phyloP scores from a whole-genome alignment of 2,329 filamentous ascomycete genomes.

The Zalaria sp. region DNA sequence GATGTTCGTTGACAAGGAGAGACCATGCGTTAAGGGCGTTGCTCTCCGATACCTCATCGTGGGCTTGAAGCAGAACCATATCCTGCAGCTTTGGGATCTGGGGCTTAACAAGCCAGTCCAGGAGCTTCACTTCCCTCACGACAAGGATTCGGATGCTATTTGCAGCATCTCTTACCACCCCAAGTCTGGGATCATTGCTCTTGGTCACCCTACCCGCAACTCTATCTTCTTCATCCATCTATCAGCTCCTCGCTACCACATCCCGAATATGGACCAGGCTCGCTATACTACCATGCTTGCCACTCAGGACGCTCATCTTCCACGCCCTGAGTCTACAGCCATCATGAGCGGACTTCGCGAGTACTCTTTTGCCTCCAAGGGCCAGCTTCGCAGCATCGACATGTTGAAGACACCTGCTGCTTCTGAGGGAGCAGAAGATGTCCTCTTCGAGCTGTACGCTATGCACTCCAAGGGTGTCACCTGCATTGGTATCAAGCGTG shows the following conservation, averaged over 20 bases:
- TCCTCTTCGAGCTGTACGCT: slow-evolving; percentile 85
- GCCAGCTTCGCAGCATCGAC: slow-evolving; percentile 76
- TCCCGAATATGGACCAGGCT: slow-evolving; percentile 70
- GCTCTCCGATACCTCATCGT: slow-evolving; percentile 92
- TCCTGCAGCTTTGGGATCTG: slow-evolving; percentile 95
- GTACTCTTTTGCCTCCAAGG: slow-evolving; percentile 79
- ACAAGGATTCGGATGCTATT: slow-evolving; percentile 92
- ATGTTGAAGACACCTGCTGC: slow-evolving; percentile 61
- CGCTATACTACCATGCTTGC: slow-evolving; percentile 71
- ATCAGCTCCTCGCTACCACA: slow-evolving; percentile 82
- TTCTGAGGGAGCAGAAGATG: slow-evolving; percentile 46
- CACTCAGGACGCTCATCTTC: slow-evolving; percentile 55
- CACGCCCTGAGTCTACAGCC: slow-evolving; percentile 83
- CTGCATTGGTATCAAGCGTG: slow-evolving; percentile 70
- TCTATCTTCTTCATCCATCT: slow-evolving; percentile 95
- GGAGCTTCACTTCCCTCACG: slow-evolving; percentile 90
- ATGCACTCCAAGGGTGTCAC: slow-evolving; percentile 98
- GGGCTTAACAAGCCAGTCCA: slow-evolving; percentile 90
- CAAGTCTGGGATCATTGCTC: slow-evolving; percentile 78
- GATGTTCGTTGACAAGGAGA: slow-evolving; percentile 88
- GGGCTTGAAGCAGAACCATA: slow-evolving; percentile 98
- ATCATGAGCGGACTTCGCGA: slow-evolving; percentile 95
- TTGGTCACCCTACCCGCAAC: slow-evolving; percentile 92
- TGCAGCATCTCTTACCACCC: slow-evolving; percentile 95
- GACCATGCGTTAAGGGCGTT: slow-evolving; percentile 78